These are phyloP conservation scores for Chenopodium berlandieri DNA, from an alignment of 148 eudicot species.

Conservation along the genomic window DNA sequence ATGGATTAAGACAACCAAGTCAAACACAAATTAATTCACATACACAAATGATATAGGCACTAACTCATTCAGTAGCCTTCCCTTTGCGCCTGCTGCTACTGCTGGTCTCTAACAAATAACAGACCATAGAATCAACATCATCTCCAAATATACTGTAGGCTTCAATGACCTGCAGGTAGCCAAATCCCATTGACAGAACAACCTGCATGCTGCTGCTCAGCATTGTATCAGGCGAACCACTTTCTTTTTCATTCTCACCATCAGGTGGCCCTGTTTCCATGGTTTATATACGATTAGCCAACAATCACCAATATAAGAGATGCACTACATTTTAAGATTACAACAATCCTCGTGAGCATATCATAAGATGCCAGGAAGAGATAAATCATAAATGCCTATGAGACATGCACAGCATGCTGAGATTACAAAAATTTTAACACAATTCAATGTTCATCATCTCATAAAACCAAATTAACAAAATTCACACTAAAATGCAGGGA, in stretches of 20 bases:
- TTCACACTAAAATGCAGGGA: background rate
- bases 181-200: slow-evolving; percentile 91
- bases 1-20: too few relatives aligned
- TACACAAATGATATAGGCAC: background rate
- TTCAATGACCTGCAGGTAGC: slow-evolving; percentile 82
- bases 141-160: slow-evolving; percentile 96
- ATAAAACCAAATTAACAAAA: background rate
- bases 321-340: background rate
- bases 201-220: slow-evolving; percentile 72
- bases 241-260: slow-evolving; percentile 43
- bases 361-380: too few relatives aligned
- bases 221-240: slow-evolving; percentile 26
- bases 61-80: slow-evolving; percentile 63
- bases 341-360: background rate
- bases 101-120: slow-evolving; percentile 78
- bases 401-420: too few relatives aligned
- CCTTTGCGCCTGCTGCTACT: slow-evolving; percentile 78
- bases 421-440: too few relatives aligned
- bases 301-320: background rate
- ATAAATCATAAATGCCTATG: too few relatives aligned
- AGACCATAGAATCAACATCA: slow-evolving; percentile 91
- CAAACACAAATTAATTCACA: slow-evolving; percentile 1
- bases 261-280: slow-evolving; percentile 57
- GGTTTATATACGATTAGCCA: background rate
- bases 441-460: background rate